Evolutionary conservation across 148 eudicot genomes (phyloP).

Genomic region (Rhododendron molle): DNA sequence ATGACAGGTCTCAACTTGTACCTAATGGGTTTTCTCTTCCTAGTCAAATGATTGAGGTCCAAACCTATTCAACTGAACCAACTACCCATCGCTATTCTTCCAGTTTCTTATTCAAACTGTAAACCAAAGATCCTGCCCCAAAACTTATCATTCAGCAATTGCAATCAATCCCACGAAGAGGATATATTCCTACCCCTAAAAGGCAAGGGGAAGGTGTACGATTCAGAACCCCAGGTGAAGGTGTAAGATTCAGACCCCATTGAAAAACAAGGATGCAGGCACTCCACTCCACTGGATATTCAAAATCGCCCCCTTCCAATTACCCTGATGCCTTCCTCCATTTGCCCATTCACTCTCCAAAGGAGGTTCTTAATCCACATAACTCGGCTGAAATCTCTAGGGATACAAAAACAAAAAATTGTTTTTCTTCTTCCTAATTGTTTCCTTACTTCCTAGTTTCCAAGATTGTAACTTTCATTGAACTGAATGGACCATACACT

Average conservation of each 20-base stretch:
- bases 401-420: neutral
- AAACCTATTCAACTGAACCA: neutral
- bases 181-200: neutral
- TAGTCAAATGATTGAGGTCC: neutral
- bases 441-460: neutral
- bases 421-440: neutral
- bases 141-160: neutral
- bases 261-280: neutral
- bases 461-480: neutral
- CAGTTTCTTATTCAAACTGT: neutral
- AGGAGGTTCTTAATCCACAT: neutral
- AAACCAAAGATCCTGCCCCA: neutral
- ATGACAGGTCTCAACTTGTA: neutral
- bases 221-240: neutral
- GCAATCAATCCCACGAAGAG: neutral
- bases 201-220: neutral
- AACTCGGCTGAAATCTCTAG: neutral
- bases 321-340: neutral
- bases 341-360: neutral
- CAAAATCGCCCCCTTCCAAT: neutral
- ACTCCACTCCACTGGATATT: neutral
- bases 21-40: neutral
- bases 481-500: neutral
- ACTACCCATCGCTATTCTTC: neutral
- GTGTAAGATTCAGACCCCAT: neutral